phyloP scores from a whole-genome alignment of 768 basidiomycete genomes.

The Wakefieldia striispora region DNA sequence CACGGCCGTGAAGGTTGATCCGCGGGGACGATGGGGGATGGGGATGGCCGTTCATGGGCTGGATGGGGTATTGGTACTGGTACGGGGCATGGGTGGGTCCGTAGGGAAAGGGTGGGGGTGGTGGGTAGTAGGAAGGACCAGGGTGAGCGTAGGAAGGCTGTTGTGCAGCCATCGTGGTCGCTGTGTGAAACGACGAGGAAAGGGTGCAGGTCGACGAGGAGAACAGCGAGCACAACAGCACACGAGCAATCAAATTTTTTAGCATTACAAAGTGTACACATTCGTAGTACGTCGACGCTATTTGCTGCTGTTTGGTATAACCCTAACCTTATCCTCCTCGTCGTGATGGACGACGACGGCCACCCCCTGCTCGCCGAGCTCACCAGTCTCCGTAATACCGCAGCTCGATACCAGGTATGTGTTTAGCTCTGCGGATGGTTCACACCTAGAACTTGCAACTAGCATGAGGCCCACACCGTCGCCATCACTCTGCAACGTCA shows the following conservation, averaged over 20 bases:
- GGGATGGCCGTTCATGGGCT: conserved; percentile 40
- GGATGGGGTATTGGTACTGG: conserved; percentile 40
- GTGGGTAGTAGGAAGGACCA: conserved; percentile 28
- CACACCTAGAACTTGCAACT: background rate
- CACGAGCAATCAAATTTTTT: conserved; percentile 13
- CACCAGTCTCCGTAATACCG: conserved; percentile 42
- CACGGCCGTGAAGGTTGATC: conserved; percentile 33
- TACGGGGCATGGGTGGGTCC: conserved; percentile 32
- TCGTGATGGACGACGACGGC: conserved; percentile 26
- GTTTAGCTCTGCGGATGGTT: fast-evolving
- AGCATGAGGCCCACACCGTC: conserved; percentile 72
- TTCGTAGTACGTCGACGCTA: background rate
- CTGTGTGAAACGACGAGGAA: background rate
- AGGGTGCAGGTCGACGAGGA: conserved; percentile 6
- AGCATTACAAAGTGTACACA: background rate
- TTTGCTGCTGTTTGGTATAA: conserved; percentile 20
- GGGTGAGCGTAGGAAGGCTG: conserved; percentile 29
- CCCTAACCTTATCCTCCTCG: conserved; percentile 19
- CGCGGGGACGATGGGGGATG: conserved; percentile 40
- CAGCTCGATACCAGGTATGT: conserved; percentile 50
- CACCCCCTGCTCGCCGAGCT: conserved; percentile 49
- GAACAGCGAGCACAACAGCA: conserved; percentile 4
- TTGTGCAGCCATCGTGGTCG: conserved; percentile 22
- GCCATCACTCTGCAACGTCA: conserved; percentile 66
- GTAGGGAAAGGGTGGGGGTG: conserved; percentile 35